These are phyloP conservation scores for Xylaria hypoxylon DNA, from an alignment of 2,329 filamentous ascomycete species.

Conservation along the genomic window DNA sequence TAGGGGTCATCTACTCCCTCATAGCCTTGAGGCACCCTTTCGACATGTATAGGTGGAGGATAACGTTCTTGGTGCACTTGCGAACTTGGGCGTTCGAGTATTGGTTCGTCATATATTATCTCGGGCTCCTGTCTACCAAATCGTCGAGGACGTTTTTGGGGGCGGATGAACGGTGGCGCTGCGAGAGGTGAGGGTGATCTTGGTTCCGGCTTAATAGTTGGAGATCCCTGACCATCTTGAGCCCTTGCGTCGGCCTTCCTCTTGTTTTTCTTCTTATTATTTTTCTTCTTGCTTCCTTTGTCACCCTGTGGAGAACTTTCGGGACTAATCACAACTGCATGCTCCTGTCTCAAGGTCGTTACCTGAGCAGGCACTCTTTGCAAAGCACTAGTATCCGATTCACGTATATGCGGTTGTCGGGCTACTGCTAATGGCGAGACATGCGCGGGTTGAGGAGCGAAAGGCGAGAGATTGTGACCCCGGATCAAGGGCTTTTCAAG, in stretches of 20 bases:
- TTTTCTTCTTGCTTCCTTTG: constrained; percentile 62
- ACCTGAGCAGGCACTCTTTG: constrained; percentile 65
- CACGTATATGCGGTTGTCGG: constrained; percentile 50
- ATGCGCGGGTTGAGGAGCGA: constrained; percentile 81
- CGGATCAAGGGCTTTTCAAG: constrained; percentile 73
- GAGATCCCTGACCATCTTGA: constrained; percentile 60
- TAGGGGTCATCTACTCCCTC: constrained; percentile 50
- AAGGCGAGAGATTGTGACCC: constrained; percentile 77
- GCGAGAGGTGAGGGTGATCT: constrained; percentile 70
- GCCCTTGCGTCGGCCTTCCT: constrained; percentile 63
- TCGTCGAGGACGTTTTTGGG: constrained; percentile 68
- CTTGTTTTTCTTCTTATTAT: constrained; percentile 67
- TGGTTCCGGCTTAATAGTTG: constrained; percentile 74
- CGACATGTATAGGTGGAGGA: constrained; percentile 39
- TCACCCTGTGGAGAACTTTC: constrained; percentile 70
- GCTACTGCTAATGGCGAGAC: constrained; percentile 68
- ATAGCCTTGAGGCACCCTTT: constrained; percentile 50
- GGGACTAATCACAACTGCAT: constrained; percentile 63
- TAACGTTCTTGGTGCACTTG: constrained; percentile 52
- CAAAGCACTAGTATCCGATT: constrained; percentile 50
- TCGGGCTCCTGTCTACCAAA: constrained; percentile 56
- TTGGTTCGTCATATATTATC: constrained; percentile 59
- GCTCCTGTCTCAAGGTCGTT: constrained; percentile 65
- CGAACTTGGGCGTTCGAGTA: constrained; percentile 56
- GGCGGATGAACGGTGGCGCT: constrained; percentile 64